These are phyloP conservation scores for Isabelozyma heimii DNA, from an alignment of 805 yeast species.

Conservation along the genomic window DNA sequence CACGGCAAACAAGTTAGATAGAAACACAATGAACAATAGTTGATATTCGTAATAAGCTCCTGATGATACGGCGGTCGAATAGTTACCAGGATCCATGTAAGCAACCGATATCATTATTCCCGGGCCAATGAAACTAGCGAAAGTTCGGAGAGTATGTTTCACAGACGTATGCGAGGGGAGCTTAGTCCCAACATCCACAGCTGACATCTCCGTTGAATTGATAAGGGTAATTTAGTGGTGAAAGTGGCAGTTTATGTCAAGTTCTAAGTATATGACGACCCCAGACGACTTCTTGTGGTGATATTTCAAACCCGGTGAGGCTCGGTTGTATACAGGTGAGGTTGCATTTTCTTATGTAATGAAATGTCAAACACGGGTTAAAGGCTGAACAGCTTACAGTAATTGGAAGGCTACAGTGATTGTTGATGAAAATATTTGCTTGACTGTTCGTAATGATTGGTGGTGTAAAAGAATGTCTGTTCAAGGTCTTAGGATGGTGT, in stretches of 20 bases:
- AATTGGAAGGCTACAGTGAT: too few species aligned
- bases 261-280: neutral
- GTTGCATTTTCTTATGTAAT: neutral
- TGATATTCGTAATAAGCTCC: conserved; percentile 80
- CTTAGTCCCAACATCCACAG: conserved; percentile 7
- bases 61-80: conserved; percentile 83
- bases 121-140: conserved; percentile 75
- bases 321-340: neutral
- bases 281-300: neutral
- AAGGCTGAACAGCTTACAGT: too few species aligned
- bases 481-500: too few species aligned
- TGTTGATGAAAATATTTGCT: too few species aligned
- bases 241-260: neutral
- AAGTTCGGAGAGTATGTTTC: conserved; percentile 39
- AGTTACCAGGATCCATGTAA: conserved; percentile 93
- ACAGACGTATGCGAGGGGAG: neutral
- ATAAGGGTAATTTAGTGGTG: neutral
- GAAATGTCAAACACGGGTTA: too few species aligned
- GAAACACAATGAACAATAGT: conserved; percentile 65
- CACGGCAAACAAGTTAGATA: conserved; percentile 84
- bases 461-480: too few species aligned
- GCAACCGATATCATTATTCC: conserved; percentile 88
- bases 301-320: neutral
- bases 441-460: too few species aligned
- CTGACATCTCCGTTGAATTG: neutral